A percentile compares a stretch with the other conserved stretches of the same genome.
phyloP scores from a whole-genome alignment of 2,329 filamentous ascomycete species.

The Pyrenochaeta sp. region DNA sequence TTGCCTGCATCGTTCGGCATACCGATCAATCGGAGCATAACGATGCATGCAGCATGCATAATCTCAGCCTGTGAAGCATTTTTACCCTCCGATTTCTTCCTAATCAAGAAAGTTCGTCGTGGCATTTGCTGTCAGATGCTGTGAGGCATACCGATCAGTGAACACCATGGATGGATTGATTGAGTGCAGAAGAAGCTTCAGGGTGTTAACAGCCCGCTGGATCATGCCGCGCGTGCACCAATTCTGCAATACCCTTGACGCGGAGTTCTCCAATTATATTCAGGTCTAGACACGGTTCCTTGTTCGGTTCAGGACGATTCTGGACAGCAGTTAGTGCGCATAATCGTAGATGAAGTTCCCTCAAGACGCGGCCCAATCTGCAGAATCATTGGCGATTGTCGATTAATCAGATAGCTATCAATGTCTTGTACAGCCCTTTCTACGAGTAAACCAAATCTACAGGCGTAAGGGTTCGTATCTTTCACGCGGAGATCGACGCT shows the following conservation, averaged over 20 bases:
- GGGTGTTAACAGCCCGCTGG: conserved; percentile 13
- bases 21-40: not conserved
- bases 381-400: not conserved
- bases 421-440: not conserved
- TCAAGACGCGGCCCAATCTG: not conserved
- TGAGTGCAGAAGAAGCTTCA: conserved; percentile 9
- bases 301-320: not conserved
- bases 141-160: conserved; percentile 13
- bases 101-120: not conserved
- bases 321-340: not conserved
- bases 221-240: conserved; percentile 15
- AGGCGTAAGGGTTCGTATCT: not conserved
- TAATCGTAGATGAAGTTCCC: not conserved
- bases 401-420: not conserved
- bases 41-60: not conserved
- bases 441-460: not conserved
- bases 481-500: conserved; percentile 19
- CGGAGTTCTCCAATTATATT: not conserved
- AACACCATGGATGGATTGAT: conserved; percentile 9
- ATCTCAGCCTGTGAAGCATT: conserved; percentile 4
- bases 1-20: not conserved
- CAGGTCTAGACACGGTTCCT: not conserved
- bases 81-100: not conserved
- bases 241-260: not conserved
- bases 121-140: not conserved